Conservation (phyloP, 2,329 filamentous ascomycete genomes). For the Epichloe amarillans region DNA sequence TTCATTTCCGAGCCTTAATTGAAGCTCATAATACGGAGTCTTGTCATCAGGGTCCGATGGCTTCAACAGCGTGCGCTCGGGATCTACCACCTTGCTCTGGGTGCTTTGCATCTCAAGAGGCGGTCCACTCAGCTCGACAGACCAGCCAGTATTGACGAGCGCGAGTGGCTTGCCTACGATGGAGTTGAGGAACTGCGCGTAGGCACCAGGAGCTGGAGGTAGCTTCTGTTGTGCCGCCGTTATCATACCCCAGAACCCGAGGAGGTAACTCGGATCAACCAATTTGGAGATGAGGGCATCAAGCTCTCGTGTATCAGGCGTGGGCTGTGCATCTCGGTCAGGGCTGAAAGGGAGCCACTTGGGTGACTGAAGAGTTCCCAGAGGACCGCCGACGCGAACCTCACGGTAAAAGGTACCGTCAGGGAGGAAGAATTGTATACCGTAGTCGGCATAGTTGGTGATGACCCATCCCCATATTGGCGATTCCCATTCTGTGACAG, state of each 20-base stretch:
- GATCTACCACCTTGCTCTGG: no score
- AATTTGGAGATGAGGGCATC: conserved; percentile 15
- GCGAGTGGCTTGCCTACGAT: conserved; percentile 29
- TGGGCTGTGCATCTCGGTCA: conserved; percentile 1
- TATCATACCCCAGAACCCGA: conserved; percentile 23
- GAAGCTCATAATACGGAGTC: no score
- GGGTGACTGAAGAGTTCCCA: no score
- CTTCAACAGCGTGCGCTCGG: no score
- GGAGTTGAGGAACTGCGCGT: conserved; percentile 21
- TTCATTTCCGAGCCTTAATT: no score
- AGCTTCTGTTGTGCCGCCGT: conserved; percentile 3
- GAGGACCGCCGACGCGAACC: conserved; percentile 12
- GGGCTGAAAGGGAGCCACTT: conserved; percentile 23
- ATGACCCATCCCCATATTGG: conserved; percentile 31
- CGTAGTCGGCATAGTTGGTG: conserved; percentile 26
- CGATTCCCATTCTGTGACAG: conserved; percentile 21
- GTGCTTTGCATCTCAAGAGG: no score
- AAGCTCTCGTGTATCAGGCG: conserved; percentile 12
- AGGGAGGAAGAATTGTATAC: conserved; percentile 26
- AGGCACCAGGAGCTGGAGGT: conserved; percentile 18
- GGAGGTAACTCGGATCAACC: conserved; percentile 14
- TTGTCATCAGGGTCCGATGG: no score
- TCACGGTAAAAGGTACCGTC: conserved; percentile 30
- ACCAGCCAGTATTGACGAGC: conserved; percentile 25
- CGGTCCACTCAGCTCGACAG: conserved; percentile 20